phyloP scores from a whole-genome alignment of 108 stramenopile species.

The Mediolabrus comicus region DNA sequence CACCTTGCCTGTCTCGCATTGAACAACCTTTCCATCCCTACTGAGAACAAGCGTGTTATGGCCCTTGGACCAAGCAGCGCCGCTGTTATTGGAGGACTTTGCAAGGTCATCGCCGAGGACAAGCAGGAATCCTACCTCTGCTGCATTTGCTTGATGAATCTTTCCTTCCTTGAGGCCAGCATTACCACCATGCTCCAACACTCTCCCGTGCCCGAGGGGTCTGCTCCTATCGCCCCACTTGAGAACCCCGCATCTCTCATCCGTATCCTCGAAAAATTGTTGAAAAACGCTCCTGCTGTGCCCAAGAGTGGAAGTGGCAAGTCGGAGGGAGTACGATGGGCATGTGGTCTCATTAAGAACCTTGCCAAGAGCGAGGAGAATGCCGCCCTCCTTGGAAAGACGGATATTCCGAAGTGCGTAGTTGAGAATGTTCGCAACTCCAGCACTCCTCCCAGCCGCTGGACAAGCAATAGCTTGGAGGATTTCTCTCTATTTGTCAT shows the following conservation, averaged over 20 bases:
- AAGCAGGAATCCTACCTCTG: constrained; percentile 92
- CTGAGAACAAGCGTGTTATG: constrained; percentile 93
- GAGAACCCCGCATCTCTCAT: constrained; percentile 83
- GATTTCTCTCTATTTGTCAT: constrained; percentile 89
- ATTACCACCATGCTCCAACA: constrained; percentile 87
- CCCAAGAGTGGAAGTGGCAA: constrained; percentile 90
- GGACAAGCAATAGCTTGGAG: constrained; percentile 90
- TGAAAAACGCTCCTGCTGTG: constrained; percentile 85
- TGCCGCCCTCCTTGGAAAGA: constrained; percentile 84
- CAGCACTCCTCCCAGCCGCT: constrained; percentile 81
- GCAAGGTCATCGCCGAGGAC: constrained; percentile 90
- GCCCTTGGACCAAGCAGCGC: constrained; percentile 82
- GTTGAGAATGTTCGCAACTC: constrained; percentile 84
- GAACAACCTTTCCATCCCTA: constrained; percentile 92
- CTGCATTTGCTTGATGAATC: constrained; percentile 94
- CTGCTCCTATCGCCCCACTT: constrained; percentile 58
- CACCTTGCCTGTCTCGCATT: constrained; percentile 88
- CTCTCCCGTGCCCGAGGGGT: constrained; percentile 71
- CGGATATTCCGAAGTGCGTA: constrained; percentile 87
- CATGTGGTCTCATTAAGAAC: constrained; percentile 93
- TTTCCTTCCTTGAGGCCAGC: constrained; percentile 89
- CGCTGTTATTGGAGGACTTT: constrained; percentile 86
- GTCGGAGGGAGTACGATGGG: constrained; percentile 92
- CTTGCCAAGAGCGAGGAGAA: constrained; percentile 87
- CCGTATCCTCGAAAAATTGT: constrained; percentile 79